Percentiles rank a stretch among this genome's conserved stretches.
These are phyloP conservation scores for Carex myosuroides DNA, from an alignment of 176 grass and related monocot genomes.

Conservation along the genomic window DNA sequence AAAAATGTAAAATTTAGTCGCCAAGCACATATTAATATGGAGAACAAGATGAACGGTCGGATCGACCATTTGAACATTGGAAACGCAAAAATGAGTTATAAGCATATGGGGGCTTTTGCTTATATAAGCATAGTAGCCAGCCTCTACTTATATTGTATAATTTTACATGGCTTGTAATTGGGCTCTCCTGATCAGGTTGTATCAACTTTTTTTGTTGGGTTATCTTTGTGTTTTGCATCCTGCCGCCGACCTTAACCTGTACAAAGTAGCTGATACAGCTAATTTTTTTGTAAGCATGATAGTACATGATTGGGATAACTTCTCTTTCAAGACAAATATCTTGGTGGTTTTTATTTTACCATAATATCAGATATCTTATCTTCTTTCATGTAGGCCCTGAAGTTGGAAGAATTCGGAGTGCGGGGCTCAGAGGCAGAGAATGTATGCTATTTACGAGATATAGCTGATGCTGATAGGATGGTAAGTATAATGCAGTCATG, in stretches of 20 bases:
- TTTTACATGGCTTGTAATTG: background rate
- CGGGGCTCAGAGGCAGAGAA: slow-evolving; percentile 63
- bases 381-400: slow-evolving; percentile 52
- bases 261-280: background rate
- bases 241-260: background rate
- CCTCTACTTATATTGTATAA: background rate
- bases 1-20: too few relatives aligned
- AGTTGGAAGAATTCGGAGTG: slow-evolving; percentile 89
- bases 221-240: slow-evolving; percentile 16
- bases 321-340: background rate
- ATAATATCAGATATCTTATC: background rate
- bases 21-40: too few relatives aligned
- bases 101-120: too few relatives aligned
- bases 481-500: slow-evolving; percentile 61
- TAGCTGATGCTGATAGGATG: slow-evolving; percentile 71
- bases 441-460: slow-evolving; percentile 76
- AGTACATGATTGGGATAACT: background rate
- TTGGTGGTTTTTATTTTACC: background rate
- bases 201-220: background rate
- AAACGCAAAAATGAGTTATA: too few relatives aligned
- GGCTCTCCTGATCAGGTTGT: background rate
- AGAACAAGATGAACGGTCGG: too few relatives aligned
- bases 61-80: too few relatives aligned
- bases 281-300: background rate
- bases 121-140: too few relatives aligned